These are phyloP conservation scores for Leptosphaerulina australis DNA, from an alignment of 2,329 filamentous ascomycete genomes.

Conservation along the genomic window DNA sequence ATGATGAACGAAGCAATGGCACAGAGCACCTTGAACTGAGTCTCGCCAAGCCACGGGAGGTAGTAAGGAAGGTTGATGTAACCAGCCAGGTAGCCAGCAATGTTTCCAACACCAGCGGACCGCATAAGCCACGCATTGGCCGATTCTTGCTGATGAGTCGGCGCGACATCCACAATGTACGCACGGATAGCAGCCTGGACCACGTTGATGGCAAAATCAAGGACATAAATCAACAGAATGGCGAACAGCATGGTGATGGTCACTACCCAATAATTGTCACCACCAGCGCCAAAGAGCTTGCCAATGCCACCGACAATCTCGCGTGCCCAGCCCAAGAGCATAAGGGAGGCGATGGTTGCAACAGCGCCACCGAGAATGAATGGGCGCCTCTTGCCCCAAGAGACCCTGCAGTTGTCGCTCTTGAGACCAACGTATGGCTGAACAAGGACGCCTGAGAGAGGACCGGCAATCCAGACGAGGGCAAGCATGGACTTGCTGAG, in stretches of 20 bases:
- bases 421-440: conserved; percentile 62
- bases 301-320: conserved; percentile 68
- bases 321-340: conserved; percentile 58
- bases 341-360: conserved; percentile 57
- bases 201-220: conserved; percentile 95
- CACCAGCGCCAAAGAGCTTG: conserved; percentile 71
- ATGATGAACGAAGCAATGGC: conserved; percentile 81
- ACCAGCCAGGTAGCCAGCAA: conserved; percentile 85
- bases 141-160: conserved; percentile 88
- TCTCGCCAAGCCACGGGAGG: conserved; percentile 80
- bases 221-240: conserved; percentile 83
- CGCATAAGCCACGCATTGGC: conserved; percentile 95
- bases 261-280: conserved; percentile 68
- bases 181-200: conserved; percentile 90
- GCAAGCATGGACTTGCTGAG: conserved; percentile 59
- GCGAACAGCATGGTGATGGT: conserved; percentile 75
- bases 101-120: conserved; percentile 85
- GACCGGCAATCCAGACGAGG: conserved; percentile 63
- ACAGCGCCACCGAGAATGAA: conserved; percentile 59
- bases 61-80: conserved; percentile 78
- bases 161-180: conserved; percentile 92
- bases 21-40: conserved; percentile 92
- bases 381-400: conserved; percentile 58
- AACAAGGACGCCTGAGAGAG: conserved; percentile 59
- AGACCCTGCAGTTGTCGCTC: conserved; percentile 57